These are phyloP conservation scores for Penicillium brasilianum DNA, from an alignment of 2,329 filamentous ascomycete species.

Conservation along the genomic window DNA sequence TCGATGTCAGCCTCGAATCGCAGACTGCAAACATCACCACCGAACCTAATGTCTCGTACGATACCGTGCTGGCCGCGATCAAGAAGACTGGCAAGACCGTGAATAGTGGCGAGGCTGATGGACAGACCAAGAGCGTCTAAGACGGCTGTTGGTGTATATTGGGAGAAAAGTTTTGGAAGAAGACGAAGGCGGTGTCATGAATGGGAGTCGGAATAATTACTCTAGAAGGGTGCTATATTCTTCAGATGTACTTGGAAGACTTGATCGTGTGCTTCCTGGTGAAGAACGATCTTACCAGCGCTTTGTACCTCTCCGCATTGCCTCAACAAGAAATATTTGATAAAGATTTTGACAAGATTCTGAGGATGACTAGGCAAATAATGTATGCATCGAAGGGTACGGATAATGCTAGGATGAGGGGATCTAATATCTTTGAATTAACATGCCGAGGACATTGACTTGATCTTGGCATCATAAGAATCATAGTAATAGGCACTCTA, in stretches of 20 bases:
- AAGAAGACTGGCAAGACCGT: conserved; percentile 95
- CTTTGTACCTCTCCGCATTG: conserved; percentile 1
- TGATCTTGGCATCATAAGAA: not conserved
- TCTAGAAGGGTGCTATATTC: not conserved
- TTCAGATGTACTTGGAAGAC: not conserved
- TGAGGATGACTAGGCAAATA: too few species aligned
- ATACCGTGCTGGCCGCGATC: conserved; percentile 83
- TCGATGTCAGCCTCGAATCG: conserved; percentile 83
- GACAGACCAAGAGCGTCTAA: conserved; percentile 45
- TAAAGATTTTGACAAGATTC: too few species aligned
- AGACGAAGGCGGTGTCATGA: not conserved
- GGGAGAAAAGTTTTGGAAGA: not conserved
- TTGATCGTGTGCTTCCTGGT: not conserved
- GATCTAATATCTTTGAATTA: not conserved
- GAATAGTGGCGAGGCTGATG: conserved; percentile 63
- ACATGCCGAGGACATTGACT: not conserved
- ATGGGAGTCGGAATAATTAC: not conserved
- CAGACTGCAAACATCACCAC: conserved; percentile 82
- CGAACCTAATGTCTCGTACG: conserved; percentile 71
- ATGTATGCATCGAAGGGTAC: too few species aligned
- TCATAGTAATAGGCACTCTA: conserved; percentile 18
- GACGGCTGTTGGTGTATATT: not conserved
- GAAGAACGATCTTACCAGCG: not conserved
- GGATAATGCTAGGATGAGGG: too few species aligned
- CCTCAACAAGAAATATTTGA: not conserved